Percentiles rank a stretch among this genome's conserved stretches.
phyloP scores from a whole-genome alignment of 108 stramenopile species.

The Bacterosira constricta region DNA sequence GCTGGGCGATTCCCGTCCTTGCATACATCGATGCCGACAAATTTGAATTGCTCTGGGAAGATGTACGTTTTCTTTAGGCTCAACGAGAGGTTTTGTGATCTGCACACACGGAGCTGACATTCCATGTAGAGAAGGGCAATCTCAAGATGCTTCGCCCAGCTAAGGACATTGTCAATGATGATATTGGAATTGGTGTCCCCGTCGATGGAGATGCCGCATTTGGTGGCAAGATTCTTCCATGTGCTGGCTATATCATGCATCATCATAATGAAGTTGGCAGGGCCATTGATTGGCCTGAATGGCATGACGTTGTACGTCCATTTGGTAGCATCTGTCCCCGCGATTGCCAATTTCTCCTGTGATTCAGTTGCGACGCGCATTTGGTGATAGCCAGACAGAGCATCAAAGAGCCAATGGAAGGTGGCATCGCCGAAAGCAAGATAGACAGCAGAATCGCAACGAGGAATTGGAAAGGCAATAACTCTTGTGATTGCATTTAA shows the following conservation, averaged over 20 bases:
- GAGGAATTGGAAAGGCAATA: no score
- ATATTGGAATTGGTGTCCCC: slow-evolving; percentile 12
- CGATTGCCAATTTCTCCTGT: not conserved
- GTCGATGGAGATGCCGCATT: not conserved
- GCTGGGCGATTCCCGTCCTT: not conserved
- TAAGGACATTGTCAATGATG: slow-evolving; percentile 5
- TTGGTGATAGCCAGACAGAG: no score
- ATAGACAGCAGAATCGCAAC: no score
- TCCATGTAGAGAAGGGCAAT: slow-evolving; percentile 3
- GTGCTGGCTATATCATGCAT: slow-evolving; percentile 4
- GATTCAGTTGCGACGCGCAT: not conserved
- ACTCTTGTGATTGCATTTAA: no score
- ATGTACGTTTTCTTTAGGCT: not conserved
- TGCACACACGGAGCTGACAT: slow-evolving; percentile 3
- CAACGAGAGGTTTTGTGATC: not conserved
- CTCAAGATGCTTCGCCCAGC: not conserved
- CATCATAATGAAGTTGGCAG: slow-evolving; percentile 1
- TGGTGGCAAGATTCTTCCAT: slow-evolving; percentile 5
- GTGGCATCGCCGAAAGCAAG: no score
- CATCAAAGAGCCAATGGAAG: no score
- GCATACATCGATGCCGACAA: not conserved
- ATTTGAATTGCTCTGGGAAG: not conserved
- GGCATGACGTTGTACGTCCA: not conserved
- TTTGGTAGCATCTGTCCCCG: not conserved
- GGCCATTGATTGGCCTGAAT: slow-evolving; percentile 2